Evolutionary conservation across 495 filamentous ascomycete genomes (phyloP), one percentile per base, ranked within the genome.

Genomic region (Acidiella bohemica): DNA sequence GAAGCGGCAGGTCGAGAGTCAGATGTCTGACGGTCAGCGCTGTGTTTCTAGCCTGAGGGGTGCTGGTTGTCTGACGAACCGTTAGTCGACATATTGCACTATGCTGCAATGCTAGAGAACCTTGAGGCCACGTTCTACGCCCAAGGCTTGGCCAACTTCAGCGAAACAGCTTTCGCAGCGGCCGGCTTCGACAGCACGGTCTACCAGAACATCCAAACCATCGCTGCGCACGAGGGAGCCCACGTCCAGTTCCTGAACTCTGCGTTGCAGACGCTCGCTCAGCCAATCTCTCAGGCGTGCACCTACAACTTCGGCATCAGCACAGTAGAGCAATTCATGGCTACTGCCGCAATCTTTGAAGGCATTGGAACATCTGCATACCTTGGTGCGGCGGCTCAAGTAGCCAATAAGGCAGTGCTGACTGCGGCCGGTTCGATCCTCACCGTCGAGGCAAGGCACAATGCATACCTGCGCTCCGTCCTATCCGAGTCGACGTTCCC

Each of bases 381-480:
- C 56, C 63, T 78, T 19, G 76, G 75, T 17, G 74, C 74, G 1
- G 75, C 74, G 3, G 67, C 70, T 1, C 59, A 65, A 17, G 72
- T 79, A 50, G 58, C 66, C 47, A 61, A 63, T 41, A 63, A 66
- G 14, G 52, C 42, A 6, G 70, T 68, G 51, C 61, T 80, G 21
- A 72, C 70, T n/a, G 72, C 68, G 3, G 76, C 75, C 6, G 74
- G 67, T 19, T 67, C 67, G 27, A 80, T 80, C 49, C 56, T 77
- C 21, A 73, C 75, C 30, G 61, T 75, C 16, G 76, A 80, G 47
- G 65, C 72, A 25, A 67, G 75, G 4, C 76, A 79, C 59, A 70
- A 62, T 21, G 59, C 74, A 5, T 72, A 70, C 54, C 61, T 78
- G 36, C 73, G 76, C 33, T 60, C 61, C 27, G 56, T 65, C 4